Base-by-base conservation (phyloP, 768 basidiomycete species). In the Pulveroboletus frians region DNA sequence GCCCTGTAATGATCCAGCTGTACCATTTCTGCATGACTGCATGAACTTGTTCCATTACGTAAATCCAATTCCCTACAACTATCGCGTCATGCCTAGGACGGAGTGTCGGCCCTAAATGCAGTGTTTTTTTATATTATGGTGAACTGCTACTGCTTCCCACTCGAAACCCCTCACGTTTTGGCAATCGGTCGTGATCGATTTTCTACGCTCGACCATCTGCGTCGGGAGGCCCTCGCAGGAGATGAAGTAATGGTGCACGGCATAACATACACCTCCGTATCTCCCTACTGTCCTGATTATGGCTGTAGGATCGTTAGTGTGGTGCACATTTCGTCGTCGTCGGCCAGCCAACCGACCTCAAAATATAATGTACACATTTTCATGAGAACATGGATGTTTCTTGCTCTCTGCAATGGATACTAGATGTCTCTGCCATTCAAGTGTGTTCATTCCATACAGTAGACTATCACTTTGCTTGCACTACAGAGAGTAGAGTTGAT, bases 231-330 rank as follows among this genome's bases (percentile, higher is more conserved):
- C 76, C 83, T 87, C 85, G 85, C 86, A 87, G 86, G 83, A 88
- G 84, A 88, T 85, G 81, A 82, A 88, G 62, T 84, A 83, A 81
- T 80, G 83, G 86, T 77, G 86, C 86, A 85, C 64, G 82, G 85
- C 85, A 87, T 88, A 85, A 78, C 76, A 72, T 82, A 79, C 77
- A 81, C 85, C 84, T 82, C 84, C 81, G 86, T 89, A 89, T 89
- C 86, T 85, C 82, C 85, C 82, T 77, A 66, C 72, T 69, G 74
- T 75, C 67, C 50, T 65, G 56, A 58, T 58, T 58, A 79, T 79
- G 73, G 75, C 74, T 71, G 64, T 73, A 76, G 83, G 85, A 86
- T 85, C 85, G 85, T 89, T 85, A 81, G 81, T 43, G 83, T 81
- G 85, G 86, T 84, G 84, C 72, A 89, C 86, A 89, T 85, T 69